These are phyloP conservation scores for Eucalyptus rudis DNA, from an alignment of 345 rosid genomes.

Conservation along the genomic window DNA sequence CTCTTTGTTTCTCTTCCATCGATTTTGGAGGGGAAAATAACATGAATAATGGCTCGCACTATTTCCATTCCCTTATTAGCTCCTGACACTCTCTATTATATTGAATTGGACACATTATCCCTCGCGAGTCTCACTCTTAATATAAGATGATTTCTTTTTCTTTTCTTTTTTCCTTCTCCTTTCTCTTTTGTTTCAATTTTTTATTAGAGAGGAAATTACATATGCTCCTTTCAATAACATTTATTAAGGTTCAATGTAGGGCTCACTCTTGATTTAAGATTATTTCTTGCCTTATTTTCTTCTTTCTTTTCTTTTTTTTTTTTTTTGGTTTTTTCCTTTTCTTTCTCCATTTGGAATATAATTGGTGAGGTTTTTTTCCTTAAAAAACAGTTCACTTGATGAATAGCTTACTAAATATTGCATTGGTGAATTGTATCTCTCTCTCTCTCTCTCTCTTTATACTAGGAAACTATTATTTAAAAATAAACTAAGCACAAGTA, in stretches of 20 bases:
- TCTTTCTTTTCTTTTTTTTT: rapidly evolving
- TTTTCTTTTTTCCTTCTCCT: neutral
- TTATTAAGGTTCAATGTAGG: neutral
- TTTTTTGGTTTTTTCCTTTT: neutral
- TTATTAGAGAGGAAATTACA: neutral
- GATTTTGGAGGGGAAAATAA: neutral
- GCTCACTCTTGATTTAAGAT: neutral
- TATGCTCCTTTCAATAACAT: neutral
- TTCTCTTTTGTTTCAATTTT: neutral
- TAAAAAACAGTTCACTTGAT: neutral
- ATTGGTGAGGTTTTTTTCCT: neutral
- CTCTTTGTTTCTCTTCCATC: neutral
- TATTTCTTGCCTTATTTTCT: neutral
- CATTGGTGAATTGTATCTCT: neutral
- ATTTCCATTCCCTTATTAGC: neutral
- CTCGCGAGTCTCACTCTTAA: rapidly evolving
- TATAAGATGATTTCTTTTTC: neutral
- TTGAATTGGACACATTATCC: neutral
- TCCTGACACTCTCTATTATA: neutral
- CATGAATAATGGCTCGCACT: neutral
- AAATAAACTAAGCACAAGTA: neutral
- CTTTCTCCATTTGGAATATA: neutral
- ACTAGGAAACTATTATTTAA: neutral
- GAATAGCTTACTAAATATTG: neutral
- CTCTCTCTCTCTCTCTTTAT: too few relatives aligned